A percentile compares a stretch with the other conserved stretches of the same genome.
Evolutionary conservation across 164 flowering plant genomes (phyloP).

Genomic region (Liquidambar formosana): DNA sequence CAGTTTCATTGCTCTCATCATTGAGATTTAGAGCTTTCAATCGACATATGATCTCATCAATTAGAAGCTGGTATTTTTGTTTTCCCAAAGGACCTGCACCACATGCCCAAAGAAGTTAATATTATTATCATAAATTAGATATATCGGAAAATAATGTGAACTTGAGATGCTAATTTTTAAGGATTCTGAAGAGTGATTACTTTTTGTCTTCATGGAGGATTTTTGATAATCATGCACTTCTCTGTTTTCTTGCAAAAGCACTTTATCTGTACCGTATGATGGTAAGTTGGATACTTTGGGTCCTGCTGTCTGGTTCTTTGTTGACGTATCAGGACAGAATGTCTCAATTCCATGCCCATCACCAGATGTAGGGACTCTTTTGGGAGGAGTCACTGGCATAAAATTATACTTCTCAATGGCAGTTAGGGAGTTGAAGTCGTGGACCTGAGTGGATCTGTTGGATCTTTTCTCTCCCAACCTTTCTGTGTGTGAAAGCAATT

Average conservation of each 20-base stretch:
- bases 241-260: slow-evolving; percentile 10
- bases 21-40: slow-evolving; percentile 24
- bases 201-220: slow-evolving; percentile 18
- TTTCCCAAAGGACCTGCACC: slow-evolving; percentile 26
- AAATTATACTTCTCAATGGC: neutral
- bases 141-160: neutral
- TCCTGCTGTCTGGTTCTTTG: slow-evolving; percentile 7
- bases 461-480: slow-evolving; percentile 2
- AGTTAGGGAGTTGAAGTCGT: neutral
- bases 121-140: neutral
- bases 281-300: slow-evolving; percentile 4
- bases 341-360: slow-evolving; percentile 7
- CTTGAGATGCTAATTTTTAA: neutral
- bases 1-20: slow-evolving; percentile 1
- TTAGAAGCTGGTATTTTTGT: neutral
- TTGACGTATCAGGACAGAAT: slow-evolving; percentile 3
- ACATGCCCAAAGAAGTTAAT: neutral
- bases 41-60: slow-evolving; percentile 34
- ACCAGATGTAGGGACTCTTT: slow-evolving; percentile 7
- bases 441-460: slow-evolving; percentile 5
- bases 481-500: slow-evolving; percentile 4
- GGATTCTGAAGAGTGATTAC: slow-evolving; percentile 16
- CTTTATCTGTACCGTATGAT: slow-evolving; percentile 9
- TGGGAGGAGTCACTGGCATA: slow-evolving; percentile 12
- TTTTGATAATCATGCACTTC: slow-evolving; percentile 8